These are phyloP conservation scores for Diplodia sapinea DNA, from an alignment of 2,329 filamentous ascomycete species.

Conservation along the genomic window DNA sequence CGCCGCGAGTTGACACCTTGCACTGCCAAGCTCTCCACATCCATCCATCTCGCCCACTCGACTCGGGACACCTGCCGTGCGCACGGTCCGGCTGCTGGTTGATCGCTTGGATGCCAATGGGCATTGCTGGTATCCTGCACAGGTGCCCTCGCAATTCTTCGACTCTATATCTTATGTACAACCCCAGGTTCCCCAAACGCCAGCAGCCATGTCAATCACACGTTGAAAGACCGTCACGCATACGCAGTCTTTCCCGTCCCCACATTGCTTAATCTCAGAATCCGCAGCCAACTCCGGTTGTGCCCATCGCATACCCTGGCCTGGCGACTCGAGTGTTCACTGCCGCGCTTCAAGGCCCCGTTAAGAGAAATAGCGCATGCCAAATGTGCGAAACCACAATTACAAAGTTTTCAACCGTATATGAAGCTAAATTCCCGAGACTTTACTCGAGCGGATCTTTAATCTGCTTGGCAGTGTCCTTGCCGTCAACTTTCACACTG, in stretches of 20 bases:
- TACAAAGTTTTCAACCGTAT: slow-evolving; percentile 23
- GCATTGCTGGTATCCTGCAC: background rate
- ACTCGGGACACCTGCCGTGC: background rate
- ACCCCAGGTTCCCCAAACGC: slow-evolving; percentile 9
- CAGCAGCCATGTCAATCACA: slow-evolving; percentile 22
- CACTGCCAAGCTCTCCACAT: slow-evolving; percentile 13
- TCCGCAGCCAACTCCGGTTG: slow-evolving; percentile 10
- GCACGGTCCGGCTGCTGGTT: background rate
- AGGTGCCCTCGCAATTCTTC: slow-evolving; percentile 9
- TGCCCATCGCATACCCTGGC: background rate
- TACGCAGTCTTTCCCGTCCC: slow-evolving; percentile 4
- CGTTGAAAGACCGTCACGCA: slow-evolving; percentile 6
- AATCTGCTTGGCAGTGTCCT: slow-evolving; percentile 24
- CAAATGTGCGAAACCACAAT: slow-evolving; percentile 12
- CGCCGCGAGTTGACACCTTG: slow-evolving; percentile 21
- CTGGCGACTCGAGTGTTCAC: background rate
- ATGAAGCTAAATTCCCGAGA: slow-evolving; percentile 9
- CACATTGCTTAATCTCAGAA: background rate
- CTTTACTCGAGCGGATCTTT: slow-evolving; percentile 31
- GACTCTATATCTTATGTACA: slow-evolving; percentile 29
- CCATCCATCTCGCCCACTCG: background rate
- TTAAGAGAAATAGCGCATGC: slow-evolving; percentile 23
- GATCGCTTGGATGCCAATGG: background rate
- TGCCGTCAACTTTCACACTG: slow-evolving; percentile 8
- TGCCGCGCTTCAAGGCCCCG: slow-evolving; percentile 4